Evolutionary conservation across 441 rosid genomes (phyloP), one percentile per base, ranked within the genome.

Genomic region (Isatis lusitanica): DNA sequence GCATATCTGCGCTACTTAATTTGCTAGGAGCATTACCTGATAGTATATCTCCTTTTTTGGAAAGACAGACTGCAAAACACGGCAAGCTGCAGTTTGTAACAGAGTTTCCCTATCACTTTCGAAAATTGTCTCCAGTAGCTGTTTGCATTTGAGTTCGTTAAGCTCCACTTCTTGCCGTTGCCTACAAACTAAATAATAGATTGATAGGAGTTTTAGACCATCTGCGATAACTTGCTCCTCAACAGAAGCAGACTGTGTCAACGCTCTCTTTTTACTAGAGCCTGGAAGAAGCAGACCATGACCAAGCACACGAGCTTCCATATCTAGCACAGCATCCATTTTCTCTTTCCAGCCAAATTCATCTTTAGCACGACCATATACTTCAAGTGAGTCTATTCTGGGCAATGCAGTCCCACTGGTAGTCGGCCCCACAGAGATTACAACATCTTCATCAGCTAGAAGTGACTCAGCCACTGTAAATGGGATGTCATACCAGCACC

Each of bases 301-400:
- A 73, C 98, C 98, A 71, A 94, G 98, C 71, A 87, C 88, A 82
- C 89, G 98, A 80, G 97, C 92, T 85, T 97, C 99, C 97, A 94
- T 88, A 73, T 94, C 98, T 81, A 96, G 74, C 55, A 92, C 89
- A 66, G 86, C 90, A 82, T 94, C 98, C 91, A 94, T 90, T 78
- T 94, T 94, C 81, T 97, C 99, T 82, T 97, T 97, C 99, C 99
- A 97, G 55, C 99, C 99, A 87, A 94, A 97, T 85, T 97, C 99
- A 85, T 97, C 99, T 85, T 97, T 97, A 77, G 96, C 92, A 63
- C 96, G 95, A 46, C 99, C 99, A 84, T 97, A 92, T 43, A 94
- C 94, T 86, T 97, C 99, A 80, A 97, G 99, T 8, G 87, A 86
- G 42, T 97, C 99, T 67, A 97, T 88, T 86, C 99, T 90, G 42